Evolutionary conservation across 805 yeast genomes (phyloP).

Genomic region (Wickerhamia fluorescens): DNA sequence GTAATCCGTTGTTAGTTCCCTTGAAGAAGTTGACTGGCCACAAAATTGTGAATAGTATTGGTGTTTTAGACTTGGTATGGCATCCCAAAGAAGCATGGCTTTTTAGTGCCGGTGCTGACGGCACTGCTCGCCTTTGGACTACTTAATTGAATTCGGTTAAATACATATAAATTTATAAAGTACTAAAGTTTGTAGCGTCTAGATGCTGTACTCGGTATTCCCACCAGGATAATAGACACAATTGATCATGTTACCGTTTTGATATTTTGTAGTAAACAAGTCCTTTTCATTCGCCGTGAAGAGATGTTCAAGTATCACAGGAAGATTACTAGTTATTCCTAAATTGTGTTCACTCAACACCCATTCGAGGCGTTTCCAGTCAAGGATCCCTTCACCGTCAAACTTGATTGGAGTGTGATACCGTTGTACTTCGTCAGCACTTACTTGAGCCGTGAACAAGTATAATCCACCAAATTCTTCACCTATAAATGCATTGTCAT

Average conservation of each 20-base stretch:
- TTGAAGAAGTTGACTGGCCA: constrained; percentile 92
- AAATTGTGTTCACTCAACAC: constrained; percentile 25
- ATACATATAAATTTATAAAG: constrained; percentile 3
- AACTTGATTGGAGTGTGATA: constrained; percentile 22
- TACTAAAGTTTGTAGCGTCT: no score
- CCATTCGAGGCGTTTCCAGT: constrained; percentile 36
- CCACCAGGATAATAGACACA: constrained; percentile 8
- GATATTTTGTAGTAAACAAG: constrained; percentile 21
- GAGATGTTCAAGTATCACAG: constrained; percentile 16
- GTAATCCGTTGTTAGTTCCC: constrained; percentile 93
- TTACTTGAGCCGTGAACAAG: constrained; percentile 31
- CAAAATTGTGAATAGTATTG: constrained; percentile 67
- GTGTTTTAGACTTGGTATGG: constrained; percentile 86
- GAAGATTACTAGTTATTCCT: constrained; percentile 36
- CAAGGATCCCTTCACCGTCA: constrained; percentile 34
- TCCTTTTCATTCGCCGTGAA: constrained; percentile 18
- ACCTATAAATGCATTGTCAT: constrained; percentile 4
- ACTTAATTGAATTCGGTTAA: no score
- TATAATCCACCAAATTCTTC: constrained; percentile 29
- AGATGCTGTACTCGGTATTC: constrained; percentile 4
- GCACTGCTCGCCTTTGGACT: constrained; percentile 94
- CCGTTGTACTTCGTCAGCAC: constrained; percentile 13
- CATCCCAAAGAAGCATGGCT: constrained; percentile 99
- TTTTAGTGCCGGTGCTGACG: constrained; percentile 95
- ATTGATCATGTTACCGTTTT: constrained; percentile 7